Conservation (phyloP, 352 stramenopile genomes). For the Phytophthora multivora region DNA sequence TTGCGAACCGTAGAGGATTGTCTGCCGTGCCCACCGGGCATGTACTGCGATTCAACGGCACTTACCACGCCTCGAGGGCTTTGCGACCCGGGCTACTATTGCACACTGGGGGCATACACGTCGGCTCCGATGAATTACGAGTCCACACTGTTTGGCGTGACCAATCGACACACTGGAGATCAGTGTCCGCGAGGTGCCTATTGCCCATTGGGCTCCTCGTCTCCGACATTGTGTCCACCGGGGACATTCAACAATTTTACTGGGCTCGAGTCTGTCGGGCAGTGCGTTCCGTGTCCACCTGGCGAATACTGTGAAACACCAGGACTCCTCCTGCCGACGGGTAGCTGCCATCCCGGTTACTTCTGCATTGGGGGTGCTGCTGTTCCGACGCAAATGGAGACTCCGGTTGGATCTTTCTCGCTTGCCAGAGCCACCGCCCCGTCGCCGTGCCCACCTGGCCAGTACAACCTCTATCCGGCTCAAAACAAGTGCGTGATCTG, state of each 20-base stretch:
- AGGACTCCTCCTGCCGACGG: conserved; percentile 69
- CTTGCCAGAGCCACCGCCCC: conserved; percentile 46
- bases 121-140: conserved; percentile 88
- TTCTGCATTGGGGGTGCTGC: conserved; percentile 71
- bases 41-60: conserved; percentile 90
- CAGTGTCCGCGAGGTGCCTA: conserved; percentile 73
- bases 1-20: conserved; percentile 88
- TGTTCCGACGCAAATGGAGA: conserved; percentile 59
- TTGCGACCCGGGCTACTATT: conserved; percentile 93
- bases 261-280: conserved; percentile 59
- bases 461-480: conserved; percentile 64
- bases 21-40: conserved; percentile 82
- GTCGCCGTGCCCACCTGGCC: conserved; percentile 54
- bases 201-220: conserved; percentile 69
- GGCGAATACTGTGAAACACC: conserved; percentile 81
- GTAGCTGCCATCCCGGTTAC: conserved; percentile 76
- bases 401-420: conserved; percentile 59
- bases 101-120: conserved; percentile 86
- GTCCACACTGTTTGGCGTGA: conserved; percentile 65
- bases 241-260: conserved; percentile 80
- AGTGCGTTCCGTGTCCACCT: conserved; percentile 84
- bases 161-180: conserved; percentile 64
- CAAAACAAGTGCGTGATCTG: conserved; percentile 69
- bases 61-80: conserved; percentile 73
- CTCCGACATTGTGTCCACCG: conserved; percentile 64